Conservation (phyloP, 1,284 basidiomycete genomes). For the Rhizoctonia solani region DNA sequence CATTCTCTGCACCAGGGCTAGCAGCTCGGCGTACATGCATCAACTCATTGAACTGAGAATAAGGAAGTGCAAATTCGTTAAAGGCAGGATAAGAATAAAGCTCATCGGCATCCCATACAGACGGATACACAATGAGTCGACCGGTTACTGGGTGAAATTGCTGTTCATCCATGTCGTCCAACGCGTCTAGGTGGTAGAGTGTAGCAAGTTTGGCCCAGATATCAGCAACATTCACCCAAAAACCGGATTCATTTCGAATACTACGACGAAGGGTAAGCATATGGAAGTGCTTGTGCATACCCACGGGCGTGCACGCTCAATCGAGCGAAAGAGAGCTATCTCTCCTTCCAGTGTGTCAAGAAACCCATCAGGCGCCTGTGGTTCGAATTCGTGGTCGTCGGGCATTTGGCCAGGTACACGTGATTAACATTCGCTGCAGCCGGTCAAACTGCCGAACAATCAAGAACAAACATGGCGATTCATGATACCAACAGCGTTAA, state of each 20-base stretch:
- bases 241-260: conserved; percentile 70
- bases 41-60: conserved; percentile 34
- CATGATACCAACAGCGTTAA: too few species aligned
- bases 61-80: conserved; percentile 38
- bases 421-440: too few species aligned
- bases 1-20: conserved; percentile 21
- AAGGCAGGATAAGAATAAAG: conserved; percentile 37
- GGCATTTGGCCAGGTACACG: conserved; percentile 2
- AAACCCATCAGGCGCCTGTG: conserved; percentile 42
- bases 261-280: conserved; percentile 70
- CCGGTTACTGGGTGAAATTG: conserved; percentile 15
- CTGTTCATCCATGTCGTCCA: conserved; percentile 71
- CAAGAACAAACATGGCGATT: too few species aligned
- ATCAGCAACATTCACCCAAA: conserved; percentile 60
- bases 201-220: conserved; percentile 74
- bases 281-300: conserved; percentile 78
- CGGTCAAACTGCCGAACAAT: too few species aligned
- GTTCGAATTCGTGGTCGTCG: conserved; percentile 33
- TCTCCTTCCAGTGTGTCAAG: conserved; percentile 76
- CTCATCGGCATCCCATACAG: conserved; percentile 1
- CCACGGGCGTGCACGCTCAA: conserved; percentile 75
- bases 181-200: conserved; percentile 75
- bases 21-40: conserved; percentile 31
- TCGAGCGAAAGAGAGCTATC: conserved; percentile 75
- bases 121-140: conserved; percentile 16